Conservation (phyloP, 2,329 filamentous ascomycete genomes). For the Claviceps sp. region DNA sequence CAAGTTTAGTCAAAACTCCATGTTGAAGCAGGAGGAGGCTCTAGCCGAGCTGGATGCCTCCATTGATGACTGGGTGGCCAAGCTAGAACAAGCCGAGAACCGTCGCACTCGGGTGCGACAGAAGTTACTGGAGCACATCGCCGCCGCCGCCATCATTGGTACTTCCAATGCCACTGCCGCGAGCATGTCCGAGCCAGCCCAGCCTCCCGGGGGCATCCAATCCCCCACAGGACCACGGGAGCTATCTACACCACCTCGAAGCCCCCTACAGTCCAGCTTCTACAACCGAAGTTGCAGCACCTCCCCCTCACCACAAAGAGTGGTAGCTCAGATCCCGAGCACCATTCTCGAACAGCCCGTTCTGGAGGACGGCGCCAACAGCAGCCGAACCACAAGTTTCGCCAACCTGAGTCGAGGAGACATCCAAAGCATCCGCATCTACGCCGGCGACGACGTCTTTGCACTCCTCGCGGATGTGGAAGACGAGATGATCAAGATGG, state of each 20-base stretch:
- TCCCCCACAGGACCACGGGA: conserved; percentile 23
- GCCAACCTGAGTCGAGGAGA: conserved; percentile 23
- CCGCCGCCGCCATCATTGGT: conserved; percentile 48
- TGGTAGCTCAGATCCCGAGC: conserved; percentile 40
- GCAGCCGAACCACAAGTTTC: conserved; percentile 13
- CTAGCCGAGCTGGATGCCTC: conserved; percentile 62
- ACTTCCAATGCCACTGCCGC: conserved; percentile 6
- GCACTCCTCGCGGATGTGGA: conserved; percentile 55
- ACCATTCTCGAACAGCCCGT: conserved; percentile 40
- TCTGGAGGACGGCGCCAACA: conserved; percentile 25
- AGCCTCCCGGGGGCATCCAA: conserved; percentile 27
- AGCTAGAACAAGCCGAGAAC: conserved; percentile 71
- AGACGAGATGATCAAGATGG: conserved; percentile 25
- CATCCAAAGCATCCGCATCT: conserved; percentile 54
- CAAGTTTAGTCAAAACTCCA: conserved; percentile 59
- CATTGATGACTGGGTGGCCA: conserved; percentile 69
- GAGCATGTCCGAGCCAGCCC: conserved; percentile 24
- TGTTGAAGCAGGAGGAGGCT: conserved; percentile 70
- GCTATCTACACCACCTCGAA: conserved; percentile 34
- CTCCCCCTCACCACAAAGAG: conserved; percentile 36
- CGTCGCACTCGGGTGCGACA: conserved; percentile 61
- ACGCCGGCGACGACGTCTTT: conserved; percentile 54
- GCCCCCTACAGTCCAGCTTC: conserved; percentile 6
- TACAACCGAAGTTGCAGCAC: conserved; percentile 21
- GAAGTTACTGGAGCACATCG: conserved; percentile 70